Percentiles rank a stretch among this genome's conserved stretches.
These are phyloP conservation scores for Phytophthora citrophthora DNA, from an alignment of 352 stramenopile species.

Conservation along the genomic window DNA sequence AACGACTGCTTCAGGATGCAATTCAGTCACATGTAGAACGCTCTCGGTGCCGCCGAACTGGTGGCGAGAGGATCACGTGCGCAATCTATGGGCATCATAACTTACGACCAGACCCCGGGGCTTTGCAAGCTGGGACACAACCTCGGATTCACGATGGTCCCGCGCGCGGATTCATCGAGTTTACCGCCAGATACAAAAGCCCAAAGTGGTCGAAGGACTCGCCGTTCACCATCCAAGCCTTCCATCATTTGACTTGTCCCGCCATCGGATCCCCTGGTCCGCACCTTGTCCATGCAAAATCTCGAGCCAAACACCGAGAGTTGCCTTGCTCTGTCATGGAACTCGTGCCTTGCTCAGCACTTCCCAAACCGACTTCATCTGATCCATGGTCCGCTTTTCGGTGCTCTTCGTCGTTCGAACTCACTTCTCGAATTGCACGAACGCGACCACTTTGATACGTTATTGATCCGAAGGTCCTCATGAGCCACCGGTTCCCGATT, in stretches of 20 bases:
- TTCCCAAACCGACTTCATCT: slow-evolving; percentile 16
- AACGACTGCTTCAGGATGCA: slow-evolving; percentile 7
- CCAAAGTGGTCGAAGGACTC: not conserved
- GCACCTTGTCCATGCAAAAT: slow-evolving; percentile 22
- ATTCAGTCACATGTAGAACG: slow-evolving; percentile 18
- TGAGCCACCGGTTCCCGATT: slow-evolving; percentile 52
- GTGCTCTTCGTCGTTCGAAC: not conserved
- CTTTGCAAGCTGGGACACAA: slow-evolving; percentile 28
- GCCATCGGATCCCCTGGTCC: slow-evolving; percentile 31
- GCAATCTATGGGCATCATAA: slow-evolving; percentile 21
- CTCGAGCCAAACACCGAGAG: too few relatives aligned
- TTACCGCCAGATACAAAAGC: too few relatives aligned
- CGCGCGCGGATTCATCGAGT: not conserved
- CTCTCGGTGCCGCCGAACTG: not conserved
- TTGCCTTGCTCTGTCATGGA: too few relatives aligned
- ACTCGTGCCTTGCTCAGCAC: not conserved
- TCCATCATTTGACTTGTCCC: slow-evolving; percentile 17
- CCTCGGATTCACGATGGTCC: slow-evolving; percentile 1
- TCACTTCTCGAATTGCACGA: slow-evolving; percentile 35
- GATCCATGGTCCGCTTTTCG: slow-evolving; percentile 16
- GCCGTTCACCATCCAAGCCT: slow-evolving; percentile 20
- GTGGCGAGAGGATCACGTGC: slow-evolving; percentile 9
- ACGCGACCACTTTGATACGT: not conserved
- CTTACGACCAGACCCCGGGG: slow-evolving; percentile 17
- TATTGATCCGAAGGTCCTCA: slow-evolving; percentile 13